Evolutionary conservation across 2,329 filamentous ascomycete species (phyloP), one percentile per base, ranked within the genome.

Genomic region (Alternaria brassicae): DNA sequence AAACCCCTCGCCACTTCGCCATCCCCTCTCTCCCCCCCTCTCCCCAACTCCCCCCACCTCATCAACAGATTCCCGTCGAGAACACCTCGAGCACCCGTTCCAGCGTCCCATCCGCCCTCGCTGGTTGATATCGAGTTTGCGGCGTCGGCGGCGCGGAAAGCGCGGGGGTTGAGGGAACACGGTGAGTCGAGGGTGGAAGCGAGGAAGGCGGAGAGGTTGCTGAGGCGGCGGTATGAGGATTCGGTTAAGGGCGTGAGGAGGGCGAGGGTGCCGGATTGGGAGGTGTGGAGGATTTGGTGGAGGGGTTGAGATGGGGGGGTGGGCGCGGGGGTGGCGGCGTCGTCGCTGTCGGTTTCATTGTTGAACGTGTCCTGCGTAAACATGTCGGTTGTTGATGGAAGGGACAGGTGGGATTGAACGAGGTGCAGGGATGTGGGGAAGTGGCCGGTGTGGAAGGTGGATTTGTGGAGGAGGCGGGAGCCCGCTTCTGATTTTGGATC

Each of bases 401-500:
- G 75, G 15, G 81, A 81, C 47, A 86, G 77, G 4, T 86, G 87
- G 15, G n/a, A 88, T 1, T 91, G 90, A 4, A 98, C 84, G 48
- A 97, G 86, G 19, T 89, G 88, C 67, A 93, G 89, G 36, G 85
- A 86, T 0, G 91, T 89, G 0, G 91, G 88, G 64, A 89, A 85
- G 77, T 97, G 91, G 36, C 92, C 93, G 0, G 91, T 88, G 74
- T 93, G 90, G 80, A 99, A 98, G 58, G 92, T 91, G 53, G 91
- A 92, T 60, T 91, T 89, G 77, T 94, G 92, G 7, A 99, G 85
- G 23, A 99, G 86, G 39, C 93, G 87, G 71, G 93, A 90, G 48
- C 95, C 95, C 57, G 94, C 91, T 32, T 97, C 87, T 6, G 93
- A 96, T 81, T 96, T 96, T 15, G 94, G 94, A 74, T 98, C 93